Base-by-base conservation (phyloP, 1,139 yeast genomes). In the Nadsonia commutata region DNA sequence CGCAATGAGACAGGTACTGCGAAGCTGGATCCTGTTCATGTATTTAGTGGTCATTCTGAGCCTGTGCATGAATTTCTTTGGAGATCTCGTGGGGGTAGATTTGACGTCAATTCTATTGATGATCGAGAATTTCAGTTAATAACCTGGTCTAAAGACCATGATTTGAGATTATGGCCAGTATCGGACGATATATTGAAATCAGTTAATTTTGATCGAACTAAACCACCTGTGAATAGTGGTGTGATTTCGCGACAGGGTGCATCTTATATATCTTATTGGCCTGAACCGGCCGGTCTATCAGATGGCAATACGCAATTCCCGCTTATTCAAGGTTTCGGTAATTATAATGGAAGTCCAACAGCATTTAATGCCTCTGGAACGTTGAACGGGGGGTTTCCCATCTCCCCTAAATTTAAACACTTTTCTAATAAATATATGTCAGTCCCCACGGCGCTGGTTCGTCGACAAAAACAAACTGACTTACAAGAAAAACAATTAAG, bases 81-180 rank as follows among this genome's bases (percentile, higher is more conserved):
- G 96, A 67, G 96, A 51, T 66, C 76, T 7, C 66, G 84, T 44
- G 68, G 76, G 45, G 54, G 67, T 0, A 48, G 64, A 50, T 48
- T 55, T 17, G 65, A 63, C 6, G n/a, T n/a, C n/a, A n/a, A n/a
- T n/a, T n/a, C n/a, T n/a, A 53, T 68, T 8, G 79, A 76, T 51
- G 86, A 86, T 65, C 68, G 86, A 45, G 95, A 85, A 48, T 86
- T 74, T 56, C 96, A 88, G 57, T 62, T 90, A 43, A 93, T 90
- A 0, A 84, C 98, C 0, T 90, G 97, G 96, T 80, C 94, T 0
- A 78, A 83, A 49, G 98, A 90, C 56, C 75, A 78, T 51, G 94
- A 85, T 56, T 65, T 90, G 46, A 71, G 88, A 48, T 62, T 88
- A 42, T 88, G 96, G 97, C 82, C 86, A 0, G 68, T 78, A 38